Evolutionary conservation across 2,329 filamentous ascomycete species (phyloP), one percentile per base, ranked within the genome.

Genomic region (Mycocentrospora acerina): DNA sequence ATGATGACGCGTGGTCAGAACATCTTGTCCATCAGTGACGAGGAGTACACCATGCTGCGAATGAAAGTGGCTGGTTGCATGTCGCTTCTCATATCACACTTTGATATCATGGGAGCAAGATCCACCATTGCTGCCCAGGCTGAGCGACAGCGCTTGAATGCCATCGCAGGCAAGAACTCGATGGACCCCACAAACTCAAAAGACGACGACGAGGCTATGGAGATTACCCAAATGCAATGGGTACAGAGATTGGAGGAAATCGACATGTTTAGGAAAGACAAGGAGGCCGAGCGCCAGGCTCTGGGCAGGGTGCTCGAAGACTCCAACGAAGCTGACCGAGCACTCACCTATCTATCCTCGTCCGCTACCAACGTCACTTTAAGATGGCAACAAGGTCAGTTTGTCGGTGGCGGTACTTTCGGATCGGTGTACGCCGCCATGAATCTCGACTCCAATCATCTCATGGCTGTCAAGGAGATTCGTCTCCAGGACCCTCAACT

Each of bases 381-480:
- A 71, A 85, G 93, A 48, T 98, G 93, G 93, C 93, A 97, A 66
- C 93, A 96, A 74, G 93, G 93, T n/a, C 89, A 95, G 57, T 98
- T 94, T 62, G 89, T 98, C 29, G 93, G 93, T 34, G 91, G 93
- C 35, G 93, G 93, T 52, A 96, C 91, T 0, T 98, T 98, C 69
- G 93, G 93, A 46, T 95, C 90, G 36, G 93, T 98, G 9, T 98
- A 98, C 60, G 90, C 90, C 24, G 93, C 90, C 24, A 95, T 97
- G 80, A 96, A 98, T 62, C 76, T 98, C 35, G 94, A 98, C 70
- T 91, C 89, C 17, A 91, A 91, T 41, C 90, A 95, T 61, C 72
- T 97, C 45, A 97, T 98, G 91, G 93, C 93, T 3, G 93, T 98
- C 53, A 98, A 98, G 71, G 93, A 98, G 69, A 98, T 98, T 54